phyloP scores from a whole-genome alignment of 2,329 filamentous ascomycete species.

The Domatiomyces catenatus region DNA sequence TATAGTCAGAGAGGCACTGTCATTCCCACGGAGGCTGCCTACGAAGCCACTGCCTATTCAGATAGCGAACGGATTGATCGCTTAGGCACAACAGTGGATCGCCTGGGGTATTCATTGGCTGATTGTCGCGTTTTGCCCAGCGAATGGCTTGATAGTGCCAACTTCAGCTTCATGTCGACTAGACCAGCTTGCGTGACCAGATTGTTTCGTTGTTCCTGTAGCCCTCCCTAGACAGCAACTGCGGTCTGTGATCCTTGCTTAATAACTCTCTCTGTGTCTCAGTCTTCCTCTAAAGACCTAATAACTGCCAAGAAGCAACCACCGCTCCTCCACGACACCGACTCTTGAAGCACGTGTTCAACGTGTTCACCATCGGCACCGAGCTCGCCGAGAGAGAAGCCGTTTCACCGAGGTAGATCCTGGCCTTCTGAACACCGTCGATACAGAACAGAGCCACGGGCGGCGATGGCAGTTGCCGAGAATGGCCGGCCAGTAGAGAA shows the following conservation, averaged over 20 bases:
- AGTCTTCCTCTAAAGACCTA: not conserved
- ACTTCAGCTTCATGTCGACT: not conserved
- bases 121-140: not conserved
- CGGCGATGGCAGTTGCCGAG: conserved; percentile 24
- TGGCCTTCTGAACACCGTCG: not conserved
- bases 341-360: not conserved
- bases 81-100: not conserved
- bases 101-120: not conserved
- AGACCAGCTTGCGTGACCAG: not conserved
- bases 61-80: too few relatives aligned
- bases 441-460: not conserved
- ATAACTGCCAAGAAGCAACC: too few relatives aligned
- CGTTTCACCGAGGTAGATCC: not conserved
- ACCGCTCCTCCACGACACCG: not conserved
- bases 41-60: too few relatives aligned
- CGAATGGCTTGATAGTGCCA: not conserved
- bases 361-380: not conserved
- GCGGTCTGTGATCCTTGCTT: not conserved
- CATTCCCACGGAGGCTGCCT: too few relatives aligned
- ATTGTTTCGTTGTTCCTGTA: not conserved
- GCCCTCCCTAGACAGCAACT: not conserved
- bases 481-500: conserved; percentile 25
- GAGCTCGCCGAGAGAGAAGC: not conserved
- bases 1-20: too few relatives aligned
- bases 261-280: not conserved